Evolutionary conservation across 2,329 filamentous ascomycete species (phyloP).

Genomic region (Beauveria australis): DNA sequence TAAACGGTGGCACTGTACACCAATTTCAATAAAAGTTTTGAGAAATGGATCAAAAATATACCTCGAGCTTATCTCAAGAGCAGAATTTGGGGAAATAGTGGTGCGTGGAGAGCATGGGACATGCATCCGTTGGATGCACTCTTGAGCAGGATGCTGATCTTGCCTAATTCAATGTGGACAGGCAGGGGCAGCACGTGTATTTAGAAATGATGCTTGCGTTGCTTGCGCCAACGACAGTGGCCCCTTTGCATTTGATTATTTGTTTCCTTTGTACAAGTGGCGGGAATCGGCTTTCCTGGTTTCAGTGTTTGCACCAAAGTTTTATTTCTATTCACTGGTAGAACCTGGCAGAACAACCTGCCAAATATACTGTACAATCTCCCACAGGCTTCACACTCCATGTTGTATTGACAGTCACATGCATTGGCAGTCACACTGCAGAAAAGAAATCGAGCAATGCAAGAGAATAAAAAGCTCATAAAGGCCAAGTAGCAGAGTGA

Average conservation of each 20-base stretch:
- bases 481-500: neutral
- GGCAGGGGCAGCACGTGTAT: neutral
- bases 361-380: neutral
- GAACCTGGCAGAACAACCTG: neutral
- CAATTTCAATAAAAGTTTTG: neutral
- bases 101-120: neutral
- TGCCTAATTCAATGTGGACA: neutral
- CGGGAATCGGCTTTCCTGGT: neutral
- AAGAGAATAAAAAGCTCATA: neutral
- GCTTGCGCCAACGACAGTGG: neutral
- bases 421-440: neutral
- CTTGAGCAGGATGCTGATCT: neutral
- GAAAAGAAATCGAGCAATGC: neutral
- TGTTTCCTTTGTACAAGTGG: slow-evolving; percentile 1
- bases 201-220: neutral
- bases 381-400: no score
- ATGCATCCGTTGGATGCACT: neutral
- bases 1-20: slow-evolving; percentile 22
- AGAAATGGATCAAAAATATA: neutral
- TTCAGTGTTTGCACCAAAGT: neutral
- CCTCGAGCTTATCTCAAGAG: neutral
- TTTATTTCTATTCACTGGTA: neutral
- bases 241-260: neutral
- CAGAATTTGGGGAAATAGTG: neutral
- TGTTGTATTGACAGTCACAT: no score